Base-by-base conservation (phyloP, 306 rosid genomes). In the Begonia fuchsioides region DNA sequence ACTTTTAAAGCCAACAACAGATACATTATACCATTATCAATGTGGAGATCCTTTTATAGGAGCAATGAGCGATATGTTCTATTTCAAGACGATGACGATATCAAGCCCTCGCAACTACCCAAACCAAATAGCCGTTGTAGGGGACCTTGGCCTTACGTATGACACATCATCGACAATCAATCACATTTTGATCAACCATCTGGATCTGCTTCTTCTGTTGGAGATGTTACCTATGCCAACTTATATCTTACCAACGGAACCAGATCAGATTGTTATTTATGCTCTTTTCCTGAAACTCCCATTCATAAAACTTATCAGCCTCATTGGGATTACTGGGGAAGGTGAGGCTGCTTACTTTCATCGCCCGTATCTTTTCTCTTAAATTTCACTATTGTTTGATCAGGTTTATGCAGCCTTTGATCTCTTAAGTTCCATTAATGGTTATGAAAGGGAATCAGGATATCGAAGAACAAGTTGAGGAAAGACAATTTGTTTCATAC, bases 301-400 rank as follows among this genome's bases (percentile, higher is more conserved):
- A 76, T 76, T 62, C 78, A 74, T 9, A 83, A 83, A 72, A 88
- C 93, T n/a, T 88, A 88, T 48, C 97, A 81, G 62, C 93, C 97
- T 45, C 93, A 95, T 38, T 88, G 97, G 95, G 95, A 88, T 70
- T 83, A 74, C 32, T 88, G 97, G 97, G 95, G 95, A 74, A 88
- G 95, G 94, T 80, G 50, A 50, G 35, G 10, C 13, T 40, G 19
- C 45, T 15, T 1, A 19, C 26, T 1, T 19, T 19, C 26, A 19
- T 19, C 26, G 26, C 3, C 26, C 26, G 3, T 19, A 1, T 40
- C 44, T 1, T 40, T 40, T 40, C 5, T 12, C n/a, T 40, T 40
- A 1, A 40, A 40, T 40, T 9, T 40, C n/a, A 9, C 44, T 40
- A 9, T 40, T 40, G 2, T 9, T 40, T 40, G 2, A 12, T 40